A percentile compares a stretch with the other conserved stretches of the same genome.
Conservation (phyloP, 169 alveolate genomes). For the Plasmodium billcollinsi region DNA sequence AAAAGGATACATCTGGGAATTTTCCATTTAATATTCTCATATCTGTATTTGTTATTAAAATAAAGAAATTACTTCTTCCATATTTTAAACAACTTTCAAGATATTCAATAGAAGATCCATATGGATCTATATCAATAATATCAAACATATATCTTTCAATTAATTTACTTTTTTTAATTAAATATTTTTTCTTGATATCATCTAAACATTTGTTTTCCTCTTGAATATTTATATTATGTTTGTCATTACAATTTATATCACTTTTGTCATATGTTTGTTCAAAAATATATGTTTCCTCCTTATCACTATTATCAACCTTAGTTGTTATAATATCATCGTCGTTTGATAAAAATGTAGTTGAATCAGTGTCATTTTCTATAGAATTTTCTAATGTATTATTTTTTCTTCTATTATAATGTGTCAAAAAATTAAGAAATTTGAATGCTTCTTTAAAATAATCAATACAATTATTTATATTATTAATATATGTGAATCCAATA, state of each 20-base stretch:
- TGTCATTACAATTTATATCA: neutral
- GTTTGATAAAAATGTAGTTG: slow-evolving; percentile 18
- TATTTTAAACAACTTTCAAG: slow-evolving; percentile 93
- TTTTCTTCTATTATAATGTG: slow-evolving; percentile 34
- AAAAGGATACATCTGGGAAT: slow-evolving; percentile 94
- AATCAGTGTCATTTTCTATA: slow-evolving; percentile 7
- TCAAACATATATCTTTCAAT: slow-evolving; percentile 79
- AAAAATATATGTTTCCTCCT: neutral
- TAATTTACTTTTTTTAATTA: slow-evolving; percentile 26
- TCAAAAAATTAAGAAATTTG: slow-evolving; percentile 38
- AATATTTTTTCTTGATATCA: slow-evolving; percentile 7
- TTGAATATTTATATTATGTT: neutral
- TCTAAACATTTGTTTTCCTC: neutral
- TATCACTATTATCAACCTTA: neutral
- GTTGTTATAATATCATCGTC: slow-evolving; percentile 1
- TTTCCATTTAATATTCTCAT: slow-evolving; percentile 97
- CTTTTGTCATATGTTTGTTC: neutral
- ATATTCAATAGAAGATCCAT: slow-evolving; percentile 94
- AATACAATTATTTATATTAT: slow-evolving; percentile 36
- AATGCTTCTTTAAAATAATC: slow-evolving; percentile 60
- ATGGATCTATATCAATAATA: slow-evolving; percentile 95
- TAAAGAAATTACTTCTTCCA: slow-evolving; percentile 92
- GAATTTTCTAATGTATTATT: neutral
- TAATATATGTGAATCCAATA: slow-evolving; percentile 56
- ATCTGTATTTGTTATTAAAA: slow-evolving; percentile 96